Evolutionary conservation across 352 stramenopile species (phyloP).

Genomic region (Phytopythium cucurbitacearum): DNA sequence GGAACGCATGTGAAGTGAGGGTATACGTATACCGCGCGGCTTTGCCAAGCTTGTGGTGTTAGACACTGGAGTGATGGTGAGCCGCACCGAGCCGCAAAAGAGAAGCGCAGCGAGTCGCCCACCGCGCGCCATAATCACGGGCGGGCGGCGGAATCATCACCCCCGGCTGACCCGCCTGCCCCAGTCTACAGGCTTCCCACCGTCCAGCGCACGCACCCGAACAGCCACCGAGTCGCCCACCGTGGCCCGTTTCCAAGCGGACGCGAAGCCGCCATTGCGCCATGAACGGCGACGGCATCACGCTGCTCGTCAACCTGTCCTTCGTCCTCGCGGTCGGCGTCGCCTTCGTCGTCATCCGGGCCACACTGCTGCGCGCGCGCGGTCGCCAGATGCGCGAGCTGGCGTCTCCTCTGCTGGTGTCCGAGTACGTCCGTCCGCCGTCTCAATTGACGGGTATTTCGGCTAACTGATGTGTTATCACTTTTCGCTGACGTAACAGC

Average conservation of each 20-base stretch:
- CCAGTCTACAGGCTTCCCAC: too few species aligned
- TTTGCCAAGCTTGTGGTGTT: slow-evolving; percentile 1
- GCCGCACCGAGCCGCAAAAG: not conserved
- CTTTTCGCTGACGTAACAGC: too few species aligned
- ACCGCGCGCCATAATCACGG: slow-evolving; percentile 1
- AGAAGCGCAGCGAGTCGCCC: not conserved
- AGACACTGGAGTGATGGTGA: not conserved
- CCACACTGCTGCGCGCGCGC: slow-evolving; percentile 39
- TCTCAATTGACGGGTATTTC: slow-evolving; percentile 2
- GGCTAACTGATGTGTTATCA: not conserved
- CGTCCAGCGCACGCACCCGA: too few species aligned
- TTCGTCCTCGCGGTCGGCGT: slow-evolving; percentile 35
- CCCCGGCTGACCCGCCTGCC: too few species aligned
- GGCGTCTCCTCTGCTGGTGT: slow-evolving; percentile 43
- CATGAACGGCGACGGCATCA: slow-evolving; percentile 28
- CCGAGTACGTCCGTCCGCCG: slow-evolving; percentile 32
- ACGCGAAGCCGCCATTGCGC: slow-evolving; percentile 5
- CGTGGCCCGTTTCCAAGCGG: not conserved
- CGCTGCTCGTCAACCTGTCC: slow-evolving; percentile 35
- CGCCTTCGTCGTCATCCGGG: slow-evolving; percentile 44
- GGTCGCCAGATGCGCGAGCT: slow-evolving; percentile 42
- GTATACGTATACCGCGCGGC: slow-evolving; percentile 2
- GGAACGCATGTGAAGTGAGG: not conserved
- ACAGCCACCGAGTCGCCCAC: too few species aligned
- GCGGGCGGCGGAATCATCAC: too few species aligned